These are phyloP conservation scores for Pseudogymnoascus sp. DNA, from an alignment of 2,329 filamentous ascomycete species.

Conservation along the genomic window DNA sequence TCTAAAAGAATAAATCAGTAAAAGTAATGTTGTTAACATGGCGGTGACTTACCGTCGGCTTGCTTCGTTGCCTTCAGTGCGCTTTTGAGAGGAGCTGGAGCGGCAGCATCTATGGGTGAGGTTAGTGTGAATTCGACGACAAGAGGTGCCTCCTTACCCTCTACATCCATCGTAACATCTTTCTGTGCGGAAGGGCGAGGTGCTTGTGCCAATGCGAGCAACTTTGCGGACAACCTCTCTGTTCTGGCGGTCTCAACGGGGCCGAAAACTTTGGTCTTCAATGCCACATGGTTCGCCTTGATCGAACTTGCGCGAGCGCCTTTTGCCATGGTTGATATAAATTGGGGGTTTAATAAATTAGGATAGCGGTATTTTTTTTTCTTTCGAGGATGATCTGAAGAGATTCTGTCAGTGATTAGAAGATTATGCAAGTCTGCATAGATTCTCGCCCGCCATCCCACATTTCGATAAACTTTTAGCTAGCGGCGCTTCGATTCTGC, in stretches of 20 bases:
- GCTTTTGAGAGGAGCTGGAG: constrained; percentile 12
- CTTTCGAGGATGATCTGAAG: not conserved
- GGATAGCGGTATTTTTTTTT: not conserved
- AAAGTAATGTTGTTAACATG: not conserved
- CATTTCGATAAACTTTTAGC: constrained; percentile 10
- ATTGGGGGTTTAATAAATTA: not conserved
- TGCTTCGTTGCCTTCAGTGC: constrained; percentile 16
- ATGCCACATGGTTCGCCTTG: constrained; percentile 75
- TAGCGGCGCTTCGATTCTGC: constrained; percentile 7
- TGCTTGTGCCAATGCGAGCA: constrained; percentile 70
- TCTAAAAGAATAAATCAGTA: constrained; percentile 22
- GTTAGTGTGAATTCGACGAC: not conserved
- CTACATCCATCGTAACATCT: constrained; percentile 42
- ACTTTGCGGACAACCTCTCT: constrained; percentile 76
- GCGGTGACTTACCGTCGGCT: constrained; percentile 20
- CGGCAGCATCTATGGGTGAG: not conserved
- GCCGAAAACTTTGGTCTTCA: constrained; percentile 76
- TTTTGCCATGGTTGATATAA: constrained; percentile 65
- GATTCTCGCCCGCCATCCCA: constrained; percentile 9
- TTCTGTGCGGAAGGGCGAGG: constrained; percentile 53
- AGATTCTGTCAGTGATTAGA: not conserved
- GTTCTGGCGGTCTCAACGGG: constrained; percentile 72
- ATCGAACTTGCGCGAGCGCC: constrained; percentile 68
- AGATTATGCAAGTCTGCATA: constrained; percentile 7
- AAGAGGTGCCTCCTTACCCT: constrained; percentile 21